Evolutionary conservation across 495 filamentous ascomycete species (phyloP).

Genomic region (Astrothelium subdiscretum): DNA sequence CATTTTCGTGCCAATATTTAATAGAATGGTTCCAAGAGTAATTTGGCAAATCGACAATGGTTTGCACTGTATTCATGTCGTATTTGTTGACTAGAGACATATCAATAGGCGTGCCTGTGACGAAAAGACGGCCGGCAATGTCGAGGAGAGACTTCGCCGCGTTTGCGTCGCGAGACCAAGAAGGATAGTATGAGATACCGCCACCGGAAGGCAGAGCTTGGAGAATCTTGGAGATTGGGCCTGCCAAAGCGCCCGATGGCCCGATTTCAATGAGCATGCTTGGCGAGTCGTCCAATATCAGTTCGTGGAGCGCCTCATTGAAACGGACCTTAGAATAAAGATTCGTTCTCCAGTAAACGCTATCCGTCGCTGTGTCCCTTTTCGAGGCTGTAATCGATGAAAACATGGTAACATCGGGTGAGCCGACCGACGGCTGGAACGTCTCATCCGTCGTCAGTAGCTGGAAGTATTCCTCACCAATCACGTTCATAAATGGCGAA

Average conservation of each 20-base stretch:
- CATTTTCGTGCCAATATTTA: conserved; percentile 7
- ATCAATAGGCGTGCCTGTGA: not conserved
- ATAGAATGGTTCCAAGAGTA: conserved; percentile 1
- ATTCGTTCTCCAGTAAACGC: conserved; percentile 14
- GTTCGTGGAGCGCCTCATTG: not conserved
- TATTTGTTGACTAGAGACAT: not conserved
- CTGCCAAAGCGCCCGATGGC: conserved; percentile 6
- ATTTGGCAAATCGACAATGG: not conserved
- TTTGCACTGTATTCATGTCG: not conserved
- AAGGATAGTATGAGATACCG: not conserved
- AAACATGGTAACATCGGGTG: not conserved
- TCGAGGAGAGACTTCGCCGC: not conserved
- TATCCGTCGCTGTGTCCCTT: not conserved
- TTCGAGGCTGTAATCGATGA: not conserved
- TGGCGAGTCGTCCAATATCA: not conserved
- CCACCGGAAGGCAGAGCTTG: not conserved
- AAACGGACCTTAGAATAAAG: not conserved
- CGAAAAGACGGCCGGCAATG: not conserved
- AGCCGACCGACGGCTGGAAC: not conserved
- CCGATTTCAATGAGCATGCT: conserved; percentile 12
- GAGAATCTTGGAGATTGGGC: not conserved
- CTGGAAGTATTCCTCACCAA: not conserved
- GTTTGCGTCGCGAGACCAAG: not conserved
- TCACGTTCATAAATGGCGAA: conserved; percentile 45
- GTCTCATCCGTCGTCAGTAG: not conserved